Evolutionary conservation across 768 basidiomycete genomes (phyloP), one percentile per base, ranked within the genome.

Genomic region (Suillus alpinus): DNA sequence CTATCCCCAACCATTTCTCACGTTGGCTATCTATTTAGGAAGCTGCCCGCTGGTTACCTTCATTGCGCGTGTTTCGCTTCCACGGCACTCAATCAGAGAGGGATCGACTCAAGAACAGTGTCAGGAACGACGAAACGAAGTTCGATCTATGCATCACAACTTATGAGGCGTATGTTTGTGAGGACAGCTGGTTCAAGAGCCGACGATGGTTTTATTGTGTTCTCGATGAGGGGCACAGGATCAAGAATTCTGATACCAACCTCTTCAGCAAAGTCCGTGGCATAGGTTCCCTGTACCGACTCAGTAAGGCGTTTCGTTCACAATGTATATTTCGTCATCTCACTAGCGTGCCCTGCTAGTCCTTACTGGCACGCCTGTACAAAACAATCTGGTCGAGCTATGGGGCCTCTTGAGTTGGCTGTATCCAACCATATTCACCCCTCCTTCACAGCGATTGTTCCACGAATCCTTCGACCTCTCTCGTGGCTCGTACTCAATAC

Each of bases 321-420:
- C 7, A 0, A 16, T 10, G 9, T 6, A 26, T 62, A 26, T 62
- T 18, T 57, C 4, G 43, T 56, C 20, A 66, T 23, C 26, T 59
- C 37, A 14, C 44, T 13, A 8, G 13, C 16, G 34, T 18, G 31
- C 36, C 16, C 5, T 23, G 39, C 18, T 62, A 85, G 85, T 91
- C 61, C 74, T 91, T 60, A 89, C 87, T 0, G 89, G 89, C 26
- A 91, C 89, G 0, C 89, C 89, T 0, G 79, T 91, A 0, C 89
- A 91, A 66, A 87, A 87, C 64, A 83, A 87, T 62, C 69, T 87
- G 12, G 69, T 78, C 20, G 86, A 87, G 67, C 75, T 87, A 16
- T 85, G 83, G 86, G 68, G 77, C 26, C 71, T 86, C 13, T 70
- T 86, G 18, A 81, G 80, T 63, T 86, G 81, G 81, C 74, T 87